Conservation (phyloP, 176 grass and related monocot genomes). For the Oryza punctata region DNA sequence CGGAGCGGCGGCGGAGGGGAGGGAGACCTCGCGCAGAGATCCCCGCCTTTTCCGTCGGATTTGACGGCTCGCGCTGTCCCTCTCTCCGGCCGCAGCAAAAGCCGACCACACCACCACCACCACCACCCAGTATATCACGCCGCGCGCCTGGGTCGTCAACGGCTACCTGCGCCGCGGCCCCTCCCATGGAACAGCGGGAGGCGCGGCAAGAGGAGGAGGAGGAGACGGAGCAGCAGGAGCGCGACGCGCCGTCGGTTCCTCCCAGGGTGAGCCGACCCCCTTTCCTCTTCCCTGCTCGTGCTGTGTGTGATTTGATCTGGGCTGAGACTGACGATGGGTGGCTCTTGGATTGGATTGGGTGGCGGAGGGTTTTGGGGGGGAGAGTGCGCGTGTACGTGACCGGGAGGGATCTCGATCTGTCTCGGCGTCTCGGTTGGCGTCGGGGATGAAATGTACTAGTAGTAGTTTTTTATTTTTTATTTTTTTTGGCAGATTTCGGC, state of each 20-base stretch:
- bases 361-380: neutral
- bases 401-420: neutral
- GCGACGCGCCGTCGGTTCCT: conserved; percentile 35
- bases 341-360: neutral
- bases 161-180: conserved; percentile 9
- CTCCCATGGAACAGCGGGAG: conserved; percentile 59
- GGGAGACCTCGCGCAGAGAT: conserved; percentile 25
- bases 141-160: conserved; percentile 16
- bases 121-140: conserved; percentile 27
- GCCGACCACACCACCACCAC: neutral
- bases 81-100: neutral
- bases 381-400: neutral
- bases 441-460: no score
- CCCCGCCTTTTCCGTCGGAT: conserved; percentile 40
- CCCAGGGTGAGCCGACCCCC: conserved; percentile 31
- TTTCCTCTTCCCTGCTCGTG: neutral
- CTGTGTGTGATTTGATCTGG: conserved; percentile 2
- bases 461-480: neutral
- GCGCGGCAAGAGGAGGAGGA: conserved; percentile 37
- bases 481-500: conserved; percentile 14
- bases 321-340: neutral
- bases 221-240: conserved; percentile 43
- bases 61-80: conserved; percentile 31
- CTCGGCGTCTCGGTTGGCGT: neutral
- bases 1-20: neutral